Percentiles rank a stretch among this genome's conserved stretches.
Evolutionary conservation across 73 alveolate species (phyloP).

Genomic region (Paramecium primaurelia): DNA sequence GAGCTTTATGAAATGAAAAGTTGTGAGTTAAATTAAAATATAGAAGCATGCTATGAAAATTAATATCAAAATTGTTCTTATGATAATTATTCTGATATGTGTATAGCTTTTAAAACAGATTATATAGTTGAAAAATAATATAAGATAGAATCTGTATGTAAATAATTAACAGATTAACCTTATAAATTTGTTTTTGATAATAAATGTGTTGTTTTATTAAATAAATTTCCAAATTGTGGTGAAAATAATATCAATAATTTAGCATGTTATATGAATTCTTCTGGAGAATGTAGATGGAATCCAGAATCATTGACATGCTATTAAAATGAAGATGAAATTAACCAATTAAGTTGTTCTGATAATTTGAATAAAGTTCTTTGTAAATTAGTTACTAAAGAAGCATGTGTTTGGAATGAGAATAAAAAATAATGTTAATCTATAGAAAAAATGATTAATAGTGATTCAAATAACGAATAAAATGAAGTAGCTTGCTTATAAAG

Average conservation of each 20-base stretch:
- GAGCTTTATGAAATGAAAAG: neutral
- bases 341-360: neutral
- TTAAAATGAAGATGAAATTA: neutral
- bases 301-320: neutral
- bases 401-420: conserved; percentile 1
- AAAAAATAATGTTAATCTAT: neutral
- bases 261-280: neutral
- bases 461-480: neutral
- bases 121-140: too few species aligned
- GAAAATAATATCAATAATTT: neutral
- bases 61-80: too few species aligned
- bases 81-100: too few species aligned
- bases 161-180: too few species aligned
- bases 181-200: too few species aligned
- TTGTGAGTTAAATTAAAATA: too few species aligned
- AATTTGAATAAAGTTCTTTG: neutral
- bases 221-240: too few species aligned
- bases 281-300: neutral
- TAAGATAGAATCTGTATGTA: too few species aligned
- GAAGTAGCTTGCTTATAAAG: neutral
- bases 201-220: too few species aligned
- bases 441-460: neutral
- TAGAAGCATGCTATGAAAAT: too few species aligned
- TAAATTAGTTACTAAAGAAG: neutral
- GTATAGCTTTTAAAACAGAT: too few species aligned